Base-by-base conservation (phyloP, 768 basidiomycete genomes). In the Panaeolus cyanescens region DNA sequence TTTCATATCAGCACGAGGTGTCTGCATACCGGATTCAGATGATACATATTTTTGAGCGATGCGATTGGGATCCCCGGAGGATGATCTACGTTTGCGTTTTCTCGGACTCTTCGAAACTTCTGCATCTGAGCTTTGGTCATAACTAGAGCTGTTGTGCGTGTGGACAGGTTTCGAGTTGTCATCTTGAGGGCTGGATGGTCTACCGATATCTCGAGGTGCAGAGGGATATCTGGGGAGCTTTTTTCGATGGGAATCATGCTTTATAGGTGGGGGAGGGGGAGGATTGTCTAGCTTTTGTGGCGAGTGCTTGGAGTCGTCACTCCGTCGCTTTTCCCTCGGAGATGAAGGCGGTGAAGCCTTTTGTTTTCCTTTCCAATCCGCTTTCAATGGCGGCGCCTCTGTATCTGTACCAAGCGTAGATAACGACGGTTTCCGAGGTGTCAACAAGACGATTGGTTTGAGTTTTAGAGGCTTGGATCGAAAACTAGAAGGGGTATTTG, bases 361-460 rank as follows among this genome's bases (percentile, higher is more conserved):
- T 22, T 58, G 37, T 37, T 58, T 58, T 42, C 37, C 56, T 40
- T 58, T 58, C 4, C n/a, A 20, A 15, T 58, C 40, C 17, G 13
- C 36, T 40, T 28, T 33, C 30, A 15, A 42, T 6, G 37, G 17
- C 4, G 34, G 25, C 20, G 39, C 28, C 45, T 33, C 9, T 32
- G n/a, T 19, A 13, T n/a, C 32, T 34, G 6, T 30, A 5, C 28
- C 25, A 9, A 17, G 45, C 25, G 54, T 20, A 25, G 10, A 36
- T 9, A 17, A 12, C 17, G 58, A 31, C 13, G 7, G 5, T 40
- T 60, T 65, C 20, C 57, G 42, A 19, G 60, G 58, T 13, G 64
- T 65, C 34, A 65, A 54, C 19, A 62, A 39, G 13, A 65, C 61
- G 6, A 59, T 50, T n/a, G 64, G 58, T 32, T 57, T 59, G 17